Base-by-base conservation (phyloP, 768 basidiomycete genomes). In the Tulasnella sp. region DNA sequence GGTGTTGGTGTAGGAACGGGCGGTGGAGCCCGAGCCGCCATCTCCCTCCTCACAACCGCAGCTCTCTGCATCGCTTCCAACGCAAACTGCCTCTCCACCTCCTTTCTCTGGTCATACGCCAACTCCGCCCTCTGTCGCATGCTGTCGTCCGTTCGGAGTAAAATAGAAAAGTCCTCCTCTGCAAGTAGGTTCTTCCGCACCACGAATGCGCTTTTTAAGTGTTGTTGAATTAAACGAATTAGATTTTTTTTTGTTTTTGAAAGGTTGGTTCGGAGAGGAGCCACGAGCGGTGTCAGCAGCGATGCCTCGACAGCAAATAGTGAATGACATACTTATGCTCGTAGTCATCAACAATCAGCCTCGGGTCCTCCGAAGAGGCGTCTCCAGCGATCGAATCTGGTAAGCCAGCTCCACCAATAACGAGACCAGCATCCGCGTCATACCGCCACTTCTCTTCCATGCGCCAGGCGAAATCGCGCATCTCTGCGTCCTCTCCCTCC, bases 321-420 rank as follows among this genome's bases (percentile, higher is more conserved):
- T 44, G 79, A 80, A 46, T 56, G 46, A 74, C 79, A 52, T 48
- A 76, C 73, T 74, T 62, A 75, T 40, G 72, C 52, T 86, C 86
- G 74, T 82, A 84, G 81, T 87, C 86, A 80, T 87, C 86, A 42
- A 87, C 83, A 73, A 87, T 82, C 31, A 86, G 81, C 56, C 84
- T 83, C 56, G 85, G 83, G 44, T 79, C 78, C 56, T 79, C 78
- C 62, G 62, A 68, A 68, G 62, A 68, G 39, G 39, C 71, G 58
- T 79, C 78, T 44, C 62, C 78, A 68, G 42, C 58, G 48, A 79
- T 74, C 76, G 39, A 40, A 12, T 83, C 84, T 38, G 75, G 76
- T 10, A 85, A 78, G 39, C 84, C 84, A 84, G 85, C 83, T 72
- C 78, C 78, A 19, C 82, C 84, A 36, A 79, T 78, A 6, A 85